A percentile compares a stretch with the other conserved stretches of the same genome.
These are phyloP conservation scores for Hypomyces perniciosus DNA, from an alignment of 2,329 filamentous ascomycete species.

Conservation along the genomic window DNA sequence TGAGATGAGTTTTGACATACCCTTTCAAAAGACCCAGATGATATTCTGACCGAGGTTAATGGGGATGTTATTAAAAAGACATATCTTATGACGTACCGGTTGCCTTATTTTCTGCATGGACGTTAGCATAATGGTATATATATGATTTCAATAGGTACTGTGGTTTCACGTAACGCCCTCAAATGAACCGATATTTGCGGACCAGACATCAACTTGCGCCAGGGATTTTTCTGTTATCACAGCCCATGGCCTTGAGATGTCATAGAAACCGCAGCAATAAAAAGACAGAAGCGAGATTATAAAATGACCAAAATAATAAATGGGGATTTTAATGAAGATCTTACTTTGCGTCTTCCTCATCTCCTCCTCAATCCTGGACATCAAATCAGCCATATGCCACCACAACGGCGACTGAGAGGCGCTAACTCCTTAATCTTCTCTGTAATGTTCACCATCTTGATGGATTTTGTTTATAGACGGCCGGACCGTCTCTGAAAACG, in stretches of 20 bases:
- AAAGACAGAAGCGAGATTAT: neutral
- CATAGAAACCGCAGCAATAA: neutral
- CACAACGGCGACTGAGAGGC: neutral
- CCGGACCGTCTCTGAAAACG: slow-evolving; percentile 20
- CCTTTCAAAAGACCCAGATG: slow-evolving; percentile 97
- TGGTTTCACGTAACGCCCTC: no score
- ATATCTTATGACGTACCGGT: slow-evolving; percentile 61
- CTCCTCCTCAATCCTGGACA: slow-evolving; percentile 93
- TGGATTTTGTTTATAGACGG: slow-evolving; percentile 27
- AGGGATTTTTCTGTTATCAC: no score
- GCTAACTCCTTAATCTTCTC: slow-evolving; percentile 99
- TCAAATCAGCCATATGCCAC: slow-evolving; percentile 18
- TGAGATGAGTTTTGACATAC: slow-evolving; percentile 42
- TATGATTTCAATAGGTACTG: neutral
- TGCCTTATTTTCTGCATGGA: slow-evolving; percentile 82
- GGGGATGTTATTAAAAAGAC: neutral
- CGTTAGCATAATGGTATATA: slow-evolving; percentile 23
- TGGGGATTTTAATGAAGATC: slow-evolving; percentile 19
- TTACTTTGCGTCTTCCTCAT: slow-evolving; percentile 98
- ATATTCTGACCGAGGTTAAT: slow-evolving; percentile 62
- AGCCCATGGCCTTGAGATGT: neutral
- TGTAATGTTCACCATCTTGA: slow-evolving; percentile 95
- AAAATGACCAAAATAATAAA: neutral
- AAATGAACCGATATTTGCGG: no score
- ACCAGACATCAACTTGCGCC: no score